A percentile compares a stretch with the other conserved stretches of the same genome.
Evolutionary conservation across 306 rosid species (phyloP).

Genomic region (Crotalaria pallida): DNA sequence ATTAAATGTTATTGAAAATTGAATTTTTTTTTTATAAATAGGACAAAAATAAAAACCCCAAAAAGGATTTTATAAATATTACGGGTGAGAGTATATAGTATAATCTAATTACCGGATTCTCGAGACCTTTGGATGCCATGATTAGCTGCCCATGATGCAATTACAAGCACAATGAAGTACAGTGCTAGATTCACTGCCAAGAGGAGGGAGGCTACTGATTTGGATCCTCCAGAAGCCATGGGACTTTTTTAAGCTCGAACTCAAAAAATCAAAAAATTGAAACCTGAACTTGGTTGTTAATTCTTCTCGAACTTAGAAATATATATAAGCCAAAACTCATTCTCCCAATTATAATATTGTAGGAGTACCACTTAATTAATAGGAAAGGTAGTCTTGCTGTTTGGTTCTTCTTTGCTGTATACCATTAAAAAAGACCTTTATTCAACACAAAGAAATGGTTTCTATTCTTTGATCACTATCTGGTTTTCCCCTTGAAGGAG

Average conservation of each 20-base stretch:
- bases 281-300: slow-evolving; percentile 16
- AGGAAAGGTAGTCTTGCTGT: slow-evolving; percentile 13
- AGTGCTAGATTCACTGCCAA: slow-evolving; percentile 55
- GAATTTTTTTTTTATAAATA: too few species aligned
- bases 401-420: slow-evolving; percentile 31
- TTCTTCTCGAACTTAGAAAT: background rate
- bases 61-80: too few species aligned
- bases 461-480: slow-evolving; percentile 43
- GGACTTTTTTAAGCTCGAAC: slow-evolving; percentile 7
- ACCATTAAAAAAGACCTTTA: slow-evolving; percentile 24
- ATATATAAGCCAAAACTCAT: too few species aligned
- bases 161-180: slow-evolving; percentile 54
- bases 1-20: too few species aligned
- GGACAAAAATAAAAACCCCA: too few species aligned
- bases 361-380: too few species aligned
- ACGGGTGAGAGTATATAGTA: too few species aligned
- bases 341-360: too few species aligned
- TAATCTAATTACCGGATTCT: slow-evolving; percentile 49
- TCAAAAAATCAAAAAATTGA: background rate
- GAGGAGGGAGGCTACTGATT: slow-evolving; percentile 54
- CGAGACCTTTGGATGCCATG: slow-evolving; percentile 65
- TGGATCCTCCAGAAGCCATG: slow-evolving; percentile 66
- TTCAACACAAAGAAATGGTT: slow-evolving; percentile 45
- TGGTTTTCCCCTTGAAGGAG: slow-evolving; percentile 33
- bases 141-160: slow-evolving; percentile 83